Evolutionary conservation across 2,329 filamentous ascomycete genomes (phyloP), one percentile per base, ranked within the genome.

Genomic region (Didymella arachidicola): DNA sequence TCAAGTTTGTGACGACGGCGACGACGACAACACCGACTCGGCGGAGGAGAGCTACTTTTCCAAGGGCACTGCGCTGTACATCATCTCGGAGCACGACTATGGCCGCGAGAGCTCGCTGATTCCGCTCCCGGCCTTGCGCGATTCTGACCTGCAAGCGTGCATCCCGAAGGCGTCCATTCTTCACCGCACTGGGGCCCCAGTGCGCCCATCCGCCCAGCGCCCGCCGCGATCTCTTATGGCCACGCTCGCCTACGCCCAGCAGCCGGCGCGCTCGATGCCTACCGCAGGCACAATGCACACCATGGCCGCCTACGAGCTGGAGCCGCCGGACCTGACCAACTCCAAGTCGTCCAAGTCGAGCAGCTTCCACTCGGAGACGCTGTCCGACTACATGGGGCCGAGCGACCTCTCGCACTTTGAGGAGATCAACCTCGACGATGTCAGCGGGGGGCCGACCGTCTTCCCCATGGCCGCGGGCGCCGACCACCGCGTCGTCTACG

Each of bases 341-440:
- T 96, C 92, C 60, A 96, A 94, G 78, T 95, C 92, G 62, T 96
- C 92, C 65, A 96, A 95, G 78, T 93, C 92, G 27, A 96, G 92
- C 5, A 96, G 92, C 48, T 90, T 94, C 71, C 89, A 89, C 68
- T 96, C 93, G 36, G 88, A 90, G 56, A 88, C 86, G 61, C 89
- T 87, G 70, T 89, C 92, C 70, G 90, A 91, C 66, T 72, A 77
- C 45, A 75, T 78, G 60, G 73, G 75, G 67, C 77, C 79, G 26
- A 87, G 89, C 71, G 91, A 96, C 72, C 86, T 89, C 57, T 88
- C 87, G 63, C 88, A 97, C 75, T 97, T 97, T 70, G 94, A 98
- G 76, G 94, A 97, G 65, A 97, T 97, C 74, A 92, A 90, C 12
- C 86, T 98, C 29, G 89, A 93, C 60, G 89, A 91, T 68, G 82